These are phyloP conservation scores for Ceratocystis destructans DNA, from an alignment of 2,329 filamentous ascomycete genomes.

Conservation along the genomic window DNA sequence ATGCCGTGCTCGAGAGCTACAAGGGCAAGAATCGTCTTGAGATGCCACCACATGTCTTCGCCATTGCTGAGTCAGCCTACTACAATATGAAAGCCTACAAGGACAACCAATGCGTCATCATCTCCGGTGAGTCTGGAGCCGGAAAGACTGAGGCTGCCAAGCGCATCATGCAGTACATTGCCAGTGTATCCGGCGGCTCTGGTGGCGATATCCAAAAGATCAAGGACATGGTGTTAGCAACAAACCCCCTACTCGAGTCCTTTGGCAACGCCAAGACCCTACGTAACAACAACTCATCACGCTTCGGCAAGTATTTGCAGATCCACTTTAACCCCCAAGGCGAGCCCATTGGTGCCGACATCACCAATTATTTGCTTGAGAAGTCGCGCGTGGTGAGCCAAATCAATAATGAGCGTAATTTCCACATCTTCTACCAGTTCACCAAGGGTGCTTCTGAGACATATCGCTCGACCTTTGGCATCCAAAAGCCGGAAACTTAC, in stretches of 20 bases:
- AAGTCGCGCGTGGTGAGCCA: conserved; percentile 92
- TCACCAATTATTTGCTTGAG: conserved; percentile 94
- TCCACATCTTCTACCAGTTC: conserved; percentile 99
- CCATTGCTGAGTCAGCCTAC: conserved; percentile 88
- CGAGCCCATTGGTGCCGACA: conserved; percentile 89
- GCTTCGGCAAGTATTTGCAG: conserved; percentile 96
- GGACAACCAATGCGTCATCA: conserved; percentile 98
- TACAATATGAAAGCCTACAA: conserved; percentile 99
- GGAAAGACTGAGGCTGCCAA: conserved; percentile 98
- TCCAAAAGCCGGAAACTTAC: conserved; percentile 87
- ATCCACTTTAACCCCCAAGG: conserved; percentile 87
- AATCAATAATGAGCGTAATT: conserved; percentile 90
- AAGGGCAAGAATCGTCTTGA: conserved; percentile 94
- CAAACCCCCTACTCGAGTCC: conserved; percentile 89
- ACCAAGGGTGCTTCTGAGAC: conserved; percentile 82
- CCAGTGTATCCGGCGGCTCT: conserved; percentile 77
- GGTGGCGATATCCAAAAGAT: conserved; percentile 86
- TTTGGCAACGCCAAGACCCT: conserved; percentile 98
- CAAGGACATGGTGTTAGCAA: conserved; percentile 98
- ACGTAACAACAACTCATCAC: conserved; percentile 95
- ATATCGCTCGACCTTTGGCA: conserved; percentile 75
- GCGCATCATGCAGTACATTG: conserved; percentile 99
- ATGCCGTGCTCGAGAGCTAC: conserved; percentile 83
- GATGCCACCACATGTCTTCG: conserved; percentile 90
- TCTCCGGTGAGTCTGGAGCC: conserved; percentile 93